Base-by-base conservation (phyloP, 768 basidiomycete species). In the Mycena belliarum region DNA sequence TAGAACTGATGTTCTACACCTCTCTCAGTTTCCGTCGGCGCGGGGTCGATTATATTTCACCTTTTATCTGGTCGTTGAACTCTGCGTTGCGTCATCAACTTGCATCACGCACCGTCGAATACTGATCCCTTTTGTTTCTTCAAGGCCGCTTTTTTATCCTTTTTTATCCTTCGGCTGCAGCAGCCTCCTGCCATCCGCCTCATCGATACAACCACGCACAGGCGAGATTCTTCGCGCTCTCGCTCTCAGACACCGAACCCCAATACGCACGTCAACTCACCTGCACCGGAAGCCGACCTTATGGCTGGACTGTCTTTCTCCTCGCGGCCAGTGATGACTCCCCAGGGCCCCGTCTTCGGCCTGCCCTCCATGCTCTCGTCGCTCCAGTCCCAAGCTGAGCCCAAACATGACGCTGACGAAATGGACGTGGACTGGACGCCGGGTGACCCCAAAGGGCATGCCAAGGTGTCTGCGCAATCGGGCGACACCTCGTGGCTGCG, bases 391-490 rank as follows among this genome's bases (percentile, higher is more conserved):
- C 66, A 69, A 29, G 63, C 63, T 46, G 16, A 66, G 49, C 20
- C 38, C 16, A 51, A 52, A 9, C 56, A 66, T 18, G 74, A 76
- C 40, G 73, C 72, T 9, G 77, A 82, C 46, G 80, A 78, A 21
- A 85, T 85, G 83, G 84, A 86, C 63, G 83, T 85, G 79, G 84
- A 93, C 66, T 89, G 87, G 89, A 80, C 78, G 14, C 88, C 90
- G 0, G 85, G 84, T 1, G 74, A 76, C 57, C 69, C 72, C 57
- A 65, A 73, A 63, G 59, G 55, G 9, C 50, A 60, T 41, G 60
- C 66, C 37, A 66, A 72, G 28, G 60, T 29, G 11, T 33, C 18
- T 45, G 26, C 28, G 10, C 44, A 60, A 7, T 65, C 72, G 16
- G 72, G 79, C 20, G 77, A 81, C 51, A 75, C 75, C 9, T 69